Base-by-base conservation (phyloP, 306 rosid species). In the Malus fusca region DNA sequence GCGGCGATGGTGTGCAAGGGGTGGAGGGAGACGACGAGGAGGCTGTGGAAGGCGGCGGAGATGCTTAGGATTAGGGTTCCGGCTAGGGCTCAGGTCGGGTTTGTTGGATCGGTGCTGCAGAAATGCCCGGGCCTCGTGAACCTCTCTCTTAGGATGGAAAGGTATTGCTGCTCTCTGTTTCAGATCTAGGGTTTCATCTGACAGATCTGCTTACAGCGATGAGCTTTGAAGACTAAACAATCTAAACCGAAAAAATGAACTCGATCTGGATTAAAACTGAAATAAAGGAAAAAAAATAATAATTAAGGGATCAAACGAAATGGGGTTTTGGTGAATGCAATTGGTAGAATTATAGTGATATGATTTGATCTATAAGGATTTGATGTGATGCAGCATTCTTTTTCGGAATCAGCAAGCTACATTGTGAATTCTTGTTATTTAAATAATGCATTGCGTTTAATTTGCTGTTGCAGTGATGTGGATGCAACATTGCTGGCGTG, bases 401-500 rank as follows among this genome's bases (percentile, higher is more conserved):
- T 10, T 73, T 73, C 1, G 3, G 5, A 44, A 19, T 12, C 43
- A 11, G 60, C 21, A 17, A 64, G 68, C 21, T 31, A 31, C 43
- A 33, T 26, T 64, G 22, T 64, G 21, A 64, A 33, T 31, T 17
- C 48, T 66, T 22, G 48, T 8, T 51, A 25, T 15, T 18, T 5
- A 31, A 64, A 30, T 64, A 18, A 18, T 31, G 60, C 59, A 14
- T 44, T 21, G 26, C 0, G 33, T 42, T 30, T 31, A 51, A 17
- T 35, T 69, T 9, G 4, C 68, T 66, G 15, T 75, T 71, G 85
- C 88, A 96, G 99, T 76, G 92, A 96, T 80, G 78, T 90, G n/a
- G 98, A 96, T 78, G 90, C 99, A 9, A 96, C 97, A 35, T 87
- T 92, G 96, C 84, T 96, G 70, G 99, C 97, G 21, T 96, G 98